Conservation (phyloP, 345 rosid genomes). For the Eucalyptus marginata region DNA sequence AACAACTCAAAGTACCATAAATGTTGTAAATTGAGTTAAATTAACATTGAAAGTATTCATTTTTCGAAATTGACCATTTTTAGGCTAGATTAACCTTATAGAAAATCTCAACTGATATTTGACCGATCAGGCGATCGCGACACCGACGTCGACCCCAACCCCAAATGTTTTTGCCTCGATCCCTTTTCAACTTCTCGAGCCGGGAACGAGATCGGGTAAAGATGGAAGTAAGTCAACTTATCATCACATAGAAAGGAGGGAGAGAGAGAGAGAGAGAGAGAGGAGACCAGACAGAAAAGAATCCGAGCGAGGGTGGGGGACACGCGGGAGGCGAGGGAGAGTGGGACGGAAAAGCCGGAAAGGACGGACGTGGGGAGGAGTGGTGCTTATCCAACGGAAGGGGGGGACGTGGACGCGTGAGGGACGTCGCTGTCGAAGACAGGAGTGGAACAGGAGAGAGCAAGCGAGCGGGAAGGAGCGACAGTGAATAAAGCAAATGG, state of each 20-base stretch:
- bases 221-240: not conserved
- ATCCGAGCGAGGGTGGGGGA: not conserved
- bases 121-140: rapidly evolving
- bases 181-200: not conserved
- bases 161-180: not conserved
- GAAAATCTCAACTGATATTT: not conserved
- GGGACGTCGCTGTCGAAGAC: not conserved
- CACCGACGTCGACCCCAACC: not conserved
- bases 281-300: too few species aligned
- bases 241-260: not conserved
- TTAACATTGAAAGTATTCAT: not conserved
- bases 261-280: not conserved
- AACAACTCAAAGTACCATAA: too few species aligned
- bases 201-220: not conserved
- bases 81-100: not conserved
- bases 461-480: not conserved
- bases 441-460: not conserved
- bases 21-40: not conserved
- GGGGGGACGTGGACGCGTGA: not conserved
- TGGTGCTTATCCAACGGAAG: not conserved
- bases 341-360: not conserved
- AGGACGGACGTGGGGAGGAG: not conserved
- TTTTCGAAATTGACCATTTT: not conserved
- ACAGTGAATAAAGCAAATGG: not conserved
- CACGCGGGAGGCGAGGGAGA: not conserved